Conservation (phyloP, 805 yeast genomes). For the Brettanomyces sp. region DNA sequence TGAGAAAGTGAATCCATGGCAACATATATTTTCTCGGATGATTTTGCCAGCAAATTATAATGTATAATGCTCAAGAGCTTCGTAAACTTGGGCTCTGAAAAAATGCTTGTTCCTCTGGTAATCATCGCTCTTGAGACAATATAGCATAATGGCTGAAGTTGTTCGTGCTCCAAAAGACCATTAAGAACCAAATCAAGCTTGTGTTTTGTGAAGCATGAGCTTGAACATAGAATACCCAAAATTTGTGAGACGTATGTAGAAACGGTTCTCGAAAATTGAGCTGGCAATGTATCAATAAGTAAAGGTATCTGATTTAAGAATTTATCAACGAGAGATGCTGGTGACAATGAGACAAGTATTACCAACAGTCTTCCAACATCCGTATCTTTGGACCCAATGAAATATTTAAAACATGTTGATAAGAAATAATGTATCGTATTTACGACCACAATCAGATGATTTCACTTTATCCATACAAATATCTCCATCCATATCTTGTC, state of each 20-base stretch:
- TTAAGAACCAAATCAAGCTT: constrained; percentile 4
- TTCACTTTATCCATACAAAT: constrained; percentile 3
- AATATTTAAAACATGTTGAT: constrained; percentile 24
- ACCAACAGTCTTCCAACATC: constrained; percentile 9
- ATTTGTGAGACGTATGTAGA: constrained; percentile 14
- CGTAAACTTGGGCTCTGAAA: too few species aligned
- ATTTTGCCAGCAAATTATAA: constrained; percentile 11
- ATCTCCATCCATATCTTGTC: constrained; percentile 11
- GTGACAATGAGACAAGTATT: constrained; percentile 20
- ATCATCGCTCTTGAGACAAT: constrained; percentile 34
- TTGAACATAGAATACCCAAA: constrained; percentile 27
- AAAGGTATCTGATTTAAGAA: constrained; percentile 8
- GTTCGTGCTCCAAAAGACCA: constrained; percentile 4
- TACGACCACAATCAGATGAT: not conserved
- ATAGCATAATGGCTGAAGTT: constrained; percentile 30
- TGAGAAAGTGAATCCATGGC: constrained; percentile 35
- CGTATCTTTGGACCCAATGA: constrained; percentile 3
- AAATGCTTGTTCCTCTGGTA: too few species aligned
- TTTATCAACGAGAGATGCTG: constrained; percentile 9
- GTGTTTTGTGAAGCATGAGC: constrained; percentile 19
- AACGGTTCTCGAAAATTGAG: constrained; percentile 17
- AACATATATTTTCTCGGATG: constrained; percentile 11
- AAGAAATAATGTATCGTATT: constrained; percentile 7
- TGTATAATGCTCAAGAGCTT: constrained; percentile 14
- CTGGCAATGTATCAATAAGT: constrained; percentile 9